A percentile compares a stretch with the other conserved stretches of the same genome.
phyloP scores from a whole-genome alignment of 2,329 filamentous ascomycete genomes.

The Neofusicoccum laricinum region DNA sequence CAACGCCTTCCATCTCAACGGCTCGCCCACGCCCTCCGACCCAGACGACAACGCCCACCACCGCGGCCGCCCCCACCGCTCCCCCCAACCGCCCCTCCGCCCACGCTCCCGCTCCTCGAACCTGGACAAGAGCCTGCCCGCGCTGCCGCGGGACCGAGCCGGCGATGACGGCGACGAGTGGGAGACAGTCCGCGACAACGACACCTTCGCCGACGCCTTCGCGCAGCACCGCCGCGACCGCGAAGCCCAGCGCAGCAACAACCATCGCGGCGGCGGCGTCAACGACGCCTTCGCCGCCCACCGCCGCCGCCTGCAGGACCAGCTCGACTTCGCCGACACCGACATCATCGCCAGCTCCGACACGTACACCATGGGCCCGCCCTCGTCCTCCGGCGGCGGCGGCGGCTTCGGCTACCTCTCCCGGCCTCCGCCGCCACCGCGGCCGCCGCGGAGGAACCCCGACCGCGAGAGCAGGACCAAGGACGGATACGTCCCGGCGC shows the following conservation, averaged over 20 bases:
- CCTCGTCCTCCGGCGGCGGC: background rate
- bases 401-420: background rate
- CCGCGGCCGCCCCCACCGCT: no score
- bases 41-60: no score
- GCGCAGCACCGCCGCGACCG: constrained; percentile 39
- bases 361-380: constrained; percentile 7
- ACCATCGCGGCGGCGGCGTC: constrained; percentile 43
- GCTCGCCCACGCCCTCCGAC: background rate
- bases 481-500: background rate
- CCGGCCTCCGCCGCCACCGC: no score
- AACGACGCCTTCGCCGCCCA: background rate
- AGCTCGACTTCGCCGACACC: background rate
- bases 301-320: background rate
- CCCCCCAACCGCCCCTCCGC: background rate
- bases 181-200: background rate
- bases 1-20: background rate
- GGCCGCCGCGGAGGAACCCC: no score
- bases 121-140: background rate
- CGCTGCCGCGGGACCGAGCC: background rate
- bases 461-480: no score
- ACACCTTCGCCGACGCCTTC: constrained; percentile 25
- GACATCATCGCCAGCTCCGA: constrained; percentile 2
- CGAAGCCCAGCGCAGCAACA: constrained; percentile 52
- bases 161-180: background rate
- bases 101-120: background rate